Evolutionary conservation across 106 monocot species (phyloP).

Genomic region (Apostasia shenzhenica): DNA sequence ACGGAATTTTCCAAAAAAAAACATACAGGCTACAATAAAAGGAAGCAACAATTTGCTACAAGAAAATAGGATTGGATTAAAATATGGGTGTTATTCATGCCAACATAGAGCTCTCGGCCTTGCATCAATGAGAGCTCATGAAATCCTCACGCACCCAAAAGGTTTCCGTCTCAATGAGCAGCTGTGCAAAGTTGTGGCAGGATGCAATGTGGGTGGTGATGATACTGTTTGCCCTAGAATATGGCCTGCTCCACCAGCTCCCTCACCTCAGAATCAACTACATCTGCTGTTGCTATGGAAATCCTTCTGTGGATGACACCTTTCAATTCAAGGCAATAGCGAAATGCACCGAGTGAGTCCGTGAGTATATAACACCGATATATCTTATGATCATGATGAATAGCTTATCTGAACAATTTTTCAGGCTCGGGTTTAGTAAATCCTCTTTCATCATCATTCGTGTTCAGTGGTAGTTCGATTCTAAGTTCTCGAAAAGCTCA

Average conservation of each 20-base stretch:
- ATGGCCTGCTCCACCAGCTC: conserved; percentile 90
- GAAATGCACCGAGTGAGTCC: not conserved
- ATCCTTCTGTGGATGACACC: conserved; percentile 95
- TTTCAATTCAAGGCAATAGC: conserved; percentile 9
- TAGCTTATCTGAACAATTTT: too few species aligned
- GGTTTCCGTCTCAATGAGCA: conserved; percentile 94
- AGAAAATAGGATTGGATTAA: not conserved
- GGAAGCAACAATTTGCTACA: not conserved
- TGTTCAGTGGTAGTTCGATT: too few species aligned
- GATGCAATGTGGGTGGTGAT: conserved; percentile 79
- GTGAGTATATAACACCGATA: not conserved
- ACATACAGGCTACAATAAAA: conserved; percentile 12
- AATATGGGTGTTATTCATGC: conserved; percentile 14
- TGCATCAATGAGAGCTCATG: conserved; percentile 98
- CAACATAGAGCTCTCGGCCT: conserved; percentile 85
- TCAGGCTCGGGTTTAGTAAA: too few species aligned
- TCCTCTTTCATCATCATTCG: too few species aligned
- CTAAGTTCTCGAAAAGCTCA: too few species aligned
- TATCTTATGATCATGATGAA: too few species aligned
- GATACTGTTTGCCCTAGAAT: conserved; percentile 63
- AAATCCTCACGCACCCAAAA: conserved; percentile 97
- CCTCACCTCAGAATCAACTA: conserved; percentile 94
- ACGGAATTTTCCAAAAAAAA: too few species aligned
- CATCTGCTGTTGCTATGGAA: conserved; percentile 98
- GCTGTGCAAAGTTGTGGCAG: conserved; percentile 90